Conservation (phyloP, 805 yeast species). For the Spathaspora passalidarum region DNA sequence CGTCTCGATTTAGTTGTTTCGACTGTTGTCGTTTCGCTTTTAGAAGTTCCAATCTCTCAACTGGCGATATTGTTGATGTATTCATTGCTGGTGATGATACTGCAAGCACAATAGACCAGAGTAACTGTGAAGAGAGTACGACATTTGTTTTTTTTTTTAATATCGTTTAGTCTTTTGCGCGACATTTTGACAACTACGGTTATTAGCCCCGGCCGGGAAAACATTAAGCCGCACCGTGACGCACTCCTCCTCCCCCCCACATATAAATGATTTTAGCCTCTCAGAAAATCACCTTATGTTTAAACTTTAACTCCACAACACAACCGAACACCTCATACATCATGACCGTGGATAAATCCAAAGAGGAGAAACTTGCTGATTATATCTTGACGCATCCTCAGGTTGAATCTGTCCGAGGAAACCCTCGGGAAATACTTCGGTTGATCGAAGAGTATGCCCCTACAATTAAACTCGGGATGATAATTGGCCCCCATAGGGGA, state of each 20-base stretch:
- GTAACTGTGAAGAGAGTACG: not conserved
- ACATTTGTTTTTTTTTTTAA: not conserved
- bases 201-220: not conserved
- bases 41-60: slow-evolving; percentile 12
- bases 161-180: not conserved
- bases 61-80: not conserved
- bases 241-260: not conserved
- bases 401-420: slow-evolving; percentile 21
- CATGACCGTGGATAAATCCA: slow-evolving; percentile 9
- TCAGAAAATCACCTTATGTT: too few species aligned
- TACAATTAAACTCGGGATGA: slow-evolving; percentile 22
- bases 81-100: not conserved
- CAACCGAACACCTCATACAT: not conserved
- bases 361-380: slow-evolving; percentile 25
- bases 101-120: not conserved
- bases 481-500: slow-evolving; percentile 31
- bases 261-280: too few species aligned
- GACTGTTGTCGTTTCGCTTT: slow-evolving; percentile 16
- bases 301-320: not conserved
- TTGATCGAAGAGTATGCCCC: slow-evolving; percentile 25
- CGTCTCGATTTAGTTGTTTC: slow-evolving; percentile 15
- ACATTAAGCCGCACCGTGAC: not conserved
- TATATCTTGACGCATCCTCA: slow-evolving; percentile 21
- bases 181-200: not conserved
- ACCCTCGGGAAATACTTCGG: slow-evolving; percentile 30